Evolutionary conservation across 2,329 filamentous ascomycete genomes (phyloP), one percentile per base, ranked within the genome.

Genomic region (Elsinoe necatrix): DNA sequence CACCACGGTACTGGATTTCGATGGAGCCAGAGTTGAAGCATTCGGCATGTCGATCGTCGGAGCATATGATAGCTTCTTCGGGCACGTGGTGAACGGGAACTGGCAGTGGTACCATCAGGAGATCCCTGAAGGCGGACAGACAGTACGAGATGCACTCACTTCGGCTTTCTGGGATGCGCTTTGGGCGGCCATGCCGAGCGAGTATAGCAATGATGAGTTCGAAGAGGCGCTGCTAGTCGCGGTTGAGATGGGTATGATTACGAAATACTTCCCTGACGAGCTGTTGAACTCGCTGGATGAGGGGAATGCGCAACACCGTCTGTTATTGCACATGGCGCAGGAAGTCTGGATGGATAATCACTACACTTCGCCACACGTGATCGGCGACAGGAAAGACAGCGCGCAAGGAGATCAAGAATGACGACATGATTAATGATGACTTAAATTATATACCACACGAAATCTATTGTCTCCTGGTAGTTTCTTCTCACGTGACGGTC

Each of bases 1-100:
- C 31, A 54, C 51, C 5, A 34, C 31, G 8, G 37, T 55, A 11
- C 12, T 55, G 12, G 37, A 55, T 31, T 55, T 55, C 27, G 51
- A 55, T 18, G n/a, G 18, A 14, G 51, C 51, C 12, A 27, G 34
- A 3, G 23, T 55, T 18, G 51, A 43, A 27, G 51, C 51, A 12
- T 55, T 41, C 21, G 51, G 51, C 20, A 55, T 55, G 51, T 41
- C 18, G 6, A 29, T 55, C 16, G 39, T 21, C 14, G 51, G 52
- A 6, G 25, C 41, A 18, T 55, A 45, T 14, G 37, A 55, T 6
- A 41, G 21, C 37, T 55, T 42, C 25, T 20, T 55, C 8, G 52
- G 37, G 25, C 34, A 35, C n/a, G 39, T 55, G 37, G 14, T 25
- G 5, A 21, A 42, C 3, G 35, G 12, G 2, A 43, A 21, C 11